Base-by-base conservation (phyloP, 1,284 basidiomycete genomes). In the Rhodotorula sp. region DNA sequence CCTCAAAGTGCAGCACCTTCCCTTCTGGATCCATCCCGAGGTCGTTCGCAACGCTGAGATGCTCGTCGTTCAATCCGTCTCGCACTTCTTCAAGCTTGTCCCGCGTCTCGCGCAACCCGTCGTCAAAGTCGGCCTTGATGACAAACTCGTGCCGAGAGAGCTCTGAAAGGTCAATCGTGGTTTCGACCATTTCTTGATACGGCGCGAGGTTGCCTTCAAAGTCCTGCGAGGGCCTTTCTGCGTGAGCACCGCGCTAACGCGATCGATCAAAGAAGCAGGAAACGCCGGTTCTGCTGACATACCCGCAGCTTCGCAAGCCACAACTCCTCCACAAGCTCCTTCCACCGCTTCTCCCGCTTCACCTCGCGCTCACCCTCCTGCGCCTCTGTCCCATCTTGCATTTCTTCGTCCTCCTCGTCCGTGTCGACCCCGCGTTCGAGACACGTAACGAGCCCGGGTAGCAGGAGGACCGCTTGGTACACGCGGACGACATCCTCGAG, bases 401-500 rank as follows among this genome's bases (percentile, higher is more conserved):
- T 49, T 17, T 20, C 51, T 4, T 42, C 58, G 20, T 45, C 51
- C 15, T 64, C 65, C 2, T 51, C 69, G 20, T 56, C 63, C 1
- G 29, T 83, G 15, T 71, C 67, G 14, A 79, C 79, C 30, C 87
- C 51, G 90, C 84, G 75, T 42, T 76, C 73, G 14, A 83, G 75
- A 3, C 84, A 80, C 67, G 87, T 85, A 55, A 91, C 85, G 74
- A 98, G 82, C 20, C 88, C 89, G 2, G 92, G 88, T 33, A 98
- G 82, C 87, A 87, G 86, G 26, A 87, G 77, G 2, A 93, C 87
- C 1, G 93, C 92, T 80, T 99, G 95, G 80, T 97, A 99, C 0
- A 96, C 90, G 17, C 95, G 88, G 12, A 99, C 93, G 8, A 99
- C 93, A 76, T 99, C 95, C 79, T 99, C 95, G 12, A 99, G 85